Percentiles rank a stretch among this genome's conserved stretches.
These are phyloP conservation scores for Aspergillus pseudotamarii DNA, from an alignment of 2,329 filamentous ascomycete species.

Conservation along the genomic window DNA sequence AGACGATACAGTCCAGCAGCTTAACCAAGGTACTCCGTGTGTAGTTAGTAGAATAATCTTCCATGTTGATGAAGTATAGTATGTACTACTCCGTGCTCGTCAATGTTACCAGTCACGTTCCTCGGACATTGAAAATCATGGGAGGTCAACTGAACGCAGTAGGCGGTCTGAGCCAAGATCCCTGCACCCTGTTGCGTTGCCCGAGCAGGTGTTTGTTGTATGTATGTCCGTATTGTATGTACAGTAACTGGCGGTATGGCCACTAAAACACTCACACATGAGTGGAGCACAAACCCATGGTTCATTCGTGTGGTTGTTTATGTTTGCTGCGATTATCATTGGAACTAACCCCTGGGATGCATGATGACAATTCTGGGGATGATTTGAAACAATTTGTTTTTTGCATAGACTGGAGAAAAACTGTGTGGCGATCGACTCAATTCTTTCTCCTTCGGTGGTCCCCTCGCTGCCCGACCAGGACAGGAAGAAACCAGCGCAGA, in stretches of 20 bases:
- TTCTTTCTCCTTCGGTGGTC: constrained; percentile 11
- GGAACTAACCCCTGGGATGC: background rate
- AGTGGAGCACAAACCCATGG: constrained; percentile 18
- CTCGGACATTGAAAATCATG: too few species aligned
- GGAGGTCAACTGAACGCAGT: background rate
- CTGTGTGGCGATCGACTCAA: constrained; percentile 1
- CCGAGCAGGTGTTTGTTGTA: background rate
- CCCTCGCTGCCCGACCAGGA: constrained; percentile 13
- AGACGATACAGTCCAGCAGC: background rate
- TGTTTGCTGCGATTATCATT: background rate
- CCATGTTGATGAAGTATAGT: too few species aligned
- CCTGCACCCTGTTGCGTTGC: background rate
- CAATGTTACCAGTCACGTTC: background rate
- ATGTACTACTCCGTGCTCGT: too few species aligned
- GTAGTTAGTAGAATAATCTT: too few species aligned
- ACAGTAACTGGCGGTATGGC: background rate
- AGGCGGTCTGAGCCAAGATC: background rate
- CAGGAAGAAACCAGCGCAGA: constrained; percentile 4
- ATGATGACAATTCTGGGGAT: background rate
- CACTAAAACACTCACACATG: background rate
- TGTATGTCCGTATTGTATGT: background rate
- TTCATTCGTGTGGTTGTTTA: constrained; percentile 18
- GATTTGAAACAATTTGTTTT: background rate
- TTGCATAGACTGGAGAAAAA: background rate
- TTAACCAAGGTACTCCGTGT: background rate